Evolutionary conservation across 495 filamentous ascomycete genomes (phyloP).

Genomic region (Aspergillus heteromorphus): DNA sequence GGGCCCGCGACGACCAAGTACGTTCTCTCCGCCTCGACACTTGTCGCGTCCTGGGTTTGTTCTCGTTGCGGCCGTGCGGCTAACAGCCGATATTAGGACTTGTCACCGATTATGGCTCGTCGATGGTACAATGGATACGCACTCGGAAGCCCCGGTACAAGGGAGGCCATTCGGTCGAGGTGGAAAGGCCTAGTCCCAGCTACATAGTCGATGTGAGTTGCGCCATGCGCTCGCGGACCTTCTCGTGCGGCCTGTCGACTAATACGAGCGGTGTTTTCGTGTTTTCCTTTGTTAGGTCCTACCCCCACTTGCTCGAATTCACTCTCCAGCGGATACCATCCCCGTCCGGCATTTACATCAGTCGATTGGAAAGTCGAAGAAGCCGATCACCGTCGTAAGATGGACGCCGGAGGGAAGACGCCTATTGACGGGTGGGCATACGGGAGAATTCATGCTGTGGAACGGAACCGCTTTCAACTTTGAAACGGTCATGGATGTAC

Average conservation of each 20-base stretch:
- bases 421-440: slow-evolving; percentile 86
- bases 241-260: background rate
- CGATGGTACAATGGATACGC: slow-evolving; percentile 89
- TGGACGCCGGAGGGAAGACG: slow-evolving; percentile 96
- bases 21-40: slow-evolving; percentile 9
- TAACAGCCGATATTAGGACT: slow-evolving; percentile 39
- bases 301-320: slow-evolving; percentile 67
- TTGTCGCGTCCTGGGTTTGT: background rate
- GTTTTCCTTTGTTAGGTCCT: slow-evolving; percentile 58
- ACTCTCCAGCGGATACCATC: slow-evolving; percentile 73
- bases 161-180: slow-evolving; percentile 59
- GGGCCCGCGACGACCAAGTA: slow-evolving; percentile 42
- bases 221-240: background rate
- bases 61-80: background rate
- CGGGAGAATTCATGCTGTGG: slow-evolving; percentile 97
- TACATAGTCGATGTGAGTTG: slow-evolving; percentile 81
- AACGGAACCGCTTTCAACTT: slow-evolving; percentile 99
- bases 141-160: slow-evolving; percentile 72
- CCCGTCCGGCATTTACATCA: slow-evolving; percentile 89
- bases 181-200: slow-evolving; percentile 77
- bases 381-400: slow-evolving; percentile 92
- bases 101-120: slow-evolving; percentile 93
- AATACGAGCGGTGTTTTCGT: background rate
- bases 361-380: slow-evolving; percentile 94
- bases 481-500: slow-evolving; percentile 91